phyloP scores from a whole-genome alignment of 768 basidiomycete genomes.

The Trametes gibbosa region DNA sequence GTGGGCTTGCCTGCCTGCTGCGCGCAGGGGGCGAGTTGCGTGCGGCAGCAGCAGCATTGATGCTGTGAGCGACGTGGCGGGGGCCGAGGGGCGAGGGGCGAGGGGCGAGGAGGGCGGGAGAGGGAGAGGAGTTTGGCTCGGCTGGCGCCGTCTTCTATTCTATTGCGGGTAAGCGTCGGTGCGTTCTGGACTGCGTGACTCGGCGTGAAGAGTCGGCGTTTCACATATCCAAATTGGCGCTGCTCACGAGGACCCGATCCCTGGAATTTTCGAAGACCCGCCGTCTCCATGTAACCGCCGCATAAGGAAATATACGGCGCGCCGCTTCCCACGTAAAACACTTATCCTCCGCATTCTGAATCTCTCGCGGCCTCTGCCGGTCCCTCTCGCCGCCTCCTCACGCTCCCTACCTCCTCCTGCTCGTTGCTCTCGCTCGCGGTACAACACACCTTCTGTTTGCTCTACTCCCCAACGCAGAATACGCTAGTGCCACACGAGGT shows the following conservation, averaged over 20 bases:
- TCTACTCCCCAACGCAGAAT: not conserved
- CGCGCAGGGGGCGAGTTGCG: not conserved
- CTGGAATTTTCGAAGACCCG: not conserved
- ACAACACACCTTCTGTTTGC: not conserved
- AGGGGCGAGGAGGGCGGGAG: not conserved
- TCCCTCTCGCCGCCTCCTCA: not conserved
- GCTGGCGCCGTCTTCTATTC: constrained; percentile 15
- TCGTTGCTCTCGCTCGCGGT: not conserved
- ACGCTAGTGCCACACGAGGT: not conserved
- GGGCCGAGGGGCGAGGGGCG: not conserved
- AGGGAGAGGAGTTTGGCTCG: constrained; percentile 1
- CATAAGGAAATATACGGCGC: not conserved
- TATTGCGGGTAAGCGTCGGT: constrained; percentile 24
- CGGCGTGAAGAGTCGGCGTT: constrained; percentile 16
- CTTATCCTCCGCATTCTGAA: not conserved
- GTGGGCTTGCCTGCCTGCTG: not conserved
- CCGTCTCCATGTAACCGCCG: constrained; percentile 12
- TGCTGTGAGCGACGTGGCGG: not conserved
- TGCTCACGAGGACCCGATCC: constrained; percentile 15
- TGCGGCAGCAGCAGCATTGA: not conserved
- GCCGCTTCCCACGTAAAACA: constrained; percentile 9
- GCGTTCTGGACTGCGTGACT: constrained; percentile 21
- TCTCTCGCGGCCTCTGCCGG: not conserved
- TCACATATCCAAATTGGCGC: constrained; percentile 17
- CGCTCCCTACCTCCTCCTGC: not conserved